These are phyloP conservation scores for Apiospora phragmitis DNA, from an alignment of 2,329 filamentous ascomycete species.

Conservation along the genomic window DNA sequence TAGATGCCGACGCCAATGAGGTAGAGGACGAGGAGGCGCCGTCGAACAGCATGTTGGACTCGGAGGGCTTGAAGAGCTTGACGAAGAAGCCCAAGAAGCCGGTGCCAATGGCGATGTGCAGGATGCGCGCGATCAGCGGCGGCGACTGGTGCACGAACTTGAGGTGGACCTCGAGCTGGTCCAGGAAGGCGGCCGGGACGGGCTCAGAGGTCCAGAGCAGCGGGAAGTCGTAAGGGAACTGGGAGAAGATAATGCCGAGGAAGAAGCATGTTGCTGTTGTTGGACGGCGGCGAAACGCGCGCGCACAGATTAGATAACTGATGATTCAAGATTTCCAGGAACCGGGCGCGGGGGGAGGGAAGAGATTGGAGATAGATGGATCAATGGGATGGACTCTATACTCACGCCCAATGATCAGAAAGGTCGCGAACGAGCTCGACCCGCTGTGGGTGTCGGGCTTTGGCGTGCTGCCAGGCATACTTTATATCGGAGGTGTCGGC, in stretches of 20 bases:
- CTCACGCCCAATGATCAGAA: conserved; percentile 94
- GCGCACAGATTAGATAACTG: neutral
- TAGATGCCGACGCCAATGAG: conserved; percentile 90
- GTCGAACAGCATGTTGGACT: conserved; percentile 95
- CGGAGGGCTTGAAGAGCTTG: conserved; percentile 92
- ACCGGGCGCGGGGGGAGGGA: conserved; percentile 7
- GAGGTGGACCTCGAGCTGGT: conserved; percentile 86
- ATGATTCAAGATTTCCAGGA: neutral
- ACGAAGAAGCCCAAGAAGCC: conserved; percentile 86
- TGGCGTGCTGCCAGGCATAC: neutral
- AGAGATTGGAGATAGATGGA: conserved; percentile 19
- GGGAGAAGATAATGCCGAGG: conserved; percentile 94
- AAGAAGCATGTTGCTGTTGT: conserved; percentile 85
- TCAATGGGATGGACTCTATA: conserved; percentile 27
- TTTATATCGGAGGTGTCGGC: neutral
- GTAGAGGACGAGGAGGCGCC: conserved; percentile 77
- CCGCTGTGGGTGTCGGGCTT: conserved; percentile 50
- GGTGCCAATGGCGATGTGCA: conserved; percentile 89
- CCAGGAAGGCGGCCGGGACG: conserved; percentile 69
- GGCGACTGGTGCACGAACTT: conserved; percentile 89
- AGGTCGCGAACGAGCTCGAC: conserved; percentile 83
- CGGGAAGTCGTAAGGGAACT: conserved; percentile 93
- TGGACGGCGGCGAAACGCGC: neutral
- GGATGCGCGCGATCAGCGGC: conserved; percentile 86
- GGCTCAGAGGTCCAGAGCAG: conserved; percentile 76